Conservation (phyloP, 305 asterid species). For the Euphrasia arctica region DNA sequence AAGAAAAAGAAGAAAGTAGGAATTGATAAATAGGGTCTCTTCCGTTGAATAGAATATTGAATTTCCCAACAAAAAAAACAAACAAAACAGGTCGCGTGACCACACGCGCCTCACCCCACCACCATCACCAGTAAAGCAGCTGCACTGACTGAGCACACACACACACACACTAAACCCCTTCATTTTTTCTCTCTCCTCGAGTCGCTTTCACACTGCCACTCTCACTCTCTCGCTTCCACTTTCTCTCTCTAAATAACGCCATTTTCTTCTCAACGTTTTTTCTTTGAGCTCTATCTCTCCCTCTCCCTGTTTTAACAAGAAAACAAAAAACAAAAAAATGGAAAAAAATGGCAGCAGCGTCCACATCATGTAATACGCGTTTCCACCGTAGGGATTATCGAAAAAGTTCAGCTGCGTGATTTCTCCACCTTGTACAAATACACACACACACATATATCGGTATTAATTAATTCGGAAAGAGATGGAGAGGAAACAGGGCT, state of each 20-base stretch:
- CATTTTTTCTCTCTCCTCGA: slow-evolving; percentile 17
- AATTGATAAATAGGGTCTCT: too few species aligned
- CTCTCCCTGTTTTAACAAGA: slow-evolving; percentile 31
- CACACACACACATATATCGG: neutral
- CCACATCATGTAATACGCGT: slow-evolving; percentile 23
- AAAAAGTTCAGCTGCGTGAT: slow-evolving; percentile 19
- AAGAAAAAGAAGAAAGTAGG: too few species aligned
- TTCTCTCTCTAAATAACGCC: slow-evolving; percentile 35
- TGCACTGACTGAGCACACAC: slow-evolving; percentile 26
- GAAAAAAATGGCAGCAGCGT: slow-evolving; percentile 9
- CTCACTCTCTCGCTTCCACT: neutral
- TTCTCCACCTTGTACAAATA: neutral
- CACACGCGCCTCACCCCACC: slow-evolving; percentile 23
- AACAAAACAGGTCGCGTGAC: neutral
- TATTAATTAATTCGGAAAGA: neutral
- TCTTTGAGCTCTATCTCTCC: slow-evolving; percentile 20
- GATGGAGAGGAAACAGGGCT: slow-evolving; percentile 81
- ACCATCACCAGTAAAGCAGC: slow-evolving; percentile 30
- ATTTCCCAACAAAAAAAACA: too few species aligned
- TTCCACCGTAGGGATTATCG: slow-evolving; percentile 12
- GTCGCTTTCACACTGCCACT: slow-evolving; percentile 8
- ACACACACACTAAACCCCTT: neutral
- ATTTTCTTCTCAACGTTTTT: slow-evolving; percentile 17
- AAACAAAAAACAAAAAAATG: neutral
- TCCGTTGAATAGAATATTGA: too few species aligned